Evolutionary conservation across 2,329 filamentous ascomycete genomes (phyloP), one percentile per base, ranked within the genome.

Genomic region (Chaetomium olivaceum): DNA sequence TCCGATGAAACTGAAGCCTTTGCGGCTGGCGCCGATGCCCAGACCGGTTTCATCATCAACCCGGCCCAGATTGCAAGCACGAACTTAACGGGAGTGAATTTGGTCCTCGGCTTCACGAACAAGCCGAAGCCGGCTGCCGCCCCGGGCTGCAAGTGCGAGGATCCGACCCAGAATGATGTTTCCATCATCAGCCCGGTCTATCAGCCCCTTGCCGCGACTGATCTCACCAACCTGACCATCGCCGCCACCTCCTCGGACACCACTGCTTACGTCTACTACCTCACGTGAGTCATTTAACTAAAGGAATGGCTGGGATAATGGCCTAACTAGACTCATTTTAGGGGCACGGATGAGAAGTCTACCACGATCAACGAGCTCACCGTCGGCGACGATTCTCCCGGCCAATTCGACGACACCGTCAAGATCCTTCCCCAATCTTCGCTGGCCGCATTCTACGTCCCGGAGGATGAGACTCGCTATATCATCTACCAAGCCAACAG

Each of bases 171-270:
- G 23, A 58, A 58, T 12, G 56, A 58, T 19, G n/a, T 58, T 4
- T 46, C 56, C 36, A 58, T 58, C 56, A 58, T 58, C 56, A 58
- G 56, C 36, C 56, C 56, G 3, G 25, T 58, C 21, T 58, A 58
- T 7, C 56, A 58, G 33, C 56, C 56, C 23, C 36, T 58, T 4
- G 36, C 36, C 39, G 56, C 56, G 14, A 58, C 56, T 9, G 33
- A 58, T 12, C n/a, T 46, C 23, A 29, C 27, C 56, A 58, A 58
- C 36, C 14, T 58, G 21, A 58, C 56, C 56, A 58, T 58, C 9
- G 56, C 56, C 23, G 25, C 21, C 12, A 48, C 36, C 56, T 58
- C 56, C 21, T 58, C 56, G 36, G 21, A 16, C 36, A 16, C 14
- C 6, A 58, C 56, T 9, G 33, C 56, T 14, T 58, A 23, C 3